A percentile compares a stretch with the other conserved stretches of the same genome.
Conservation (phyloP, 352 stramenopile species). For the Globisporangium acanthophoron region DNA sequence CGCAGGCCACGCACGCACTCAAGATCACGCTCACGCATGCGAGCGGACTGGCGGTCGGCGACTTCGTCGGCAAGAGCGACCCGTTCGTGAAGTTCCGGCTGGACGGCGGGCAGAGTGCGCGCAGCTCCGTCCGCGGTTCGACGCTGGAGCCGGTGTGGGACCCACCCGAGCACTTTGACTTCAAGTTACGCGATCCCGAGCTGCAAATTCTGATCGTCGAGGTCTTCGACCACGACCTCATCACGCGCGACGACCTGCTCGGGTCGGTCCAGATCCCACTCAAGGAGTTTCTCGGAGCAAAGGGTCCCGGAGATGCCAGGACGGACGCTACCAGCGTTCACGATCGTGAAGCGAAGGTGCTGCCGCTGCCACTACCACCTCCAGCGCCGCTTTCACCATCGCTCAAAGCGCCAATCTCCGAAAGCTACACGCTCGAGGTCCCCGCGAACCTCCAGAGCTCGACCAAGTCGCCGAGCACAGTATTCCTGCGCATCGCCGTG, state of each 20-base stretch:
- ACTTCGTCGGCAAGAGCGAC: constrained; percentile 28
- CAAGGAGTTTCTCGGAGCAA: constrained; percentile 6
- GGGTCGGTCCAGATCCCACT: constrained; percentile 20
- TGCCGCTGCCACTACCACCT: neutral
- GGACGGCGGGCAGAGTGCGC: constrained; percentile 12
- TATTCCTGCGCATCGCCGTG: constrained; percentile 22
- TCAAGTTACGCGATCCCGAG: constrained; percentile 20
- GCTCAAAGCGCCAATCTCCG: neutral
- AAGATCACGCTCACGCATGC: constrained; percentile 26
- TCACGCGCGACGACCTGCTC: constrained; percentile 22
- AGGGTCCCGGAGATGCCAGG: constrained; percentile 1
- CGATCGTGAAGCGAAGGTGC: neutral
- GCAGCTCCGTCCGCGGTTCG: constrained; percentile 17
- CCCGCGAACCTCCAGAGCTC: constrained; percentile 8
- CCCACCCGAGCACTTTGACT: constrained; percentile 28
- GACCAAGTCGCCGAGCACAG: constrained; percentile 4
- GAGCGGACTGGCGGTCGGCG: constrained; percentile 19
- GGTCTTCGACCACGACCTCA: constrained; percentile 26
- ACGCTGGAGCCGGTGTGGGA: constrained; percentile 27
- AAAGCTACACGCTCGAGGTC: constrained; percentile 17
- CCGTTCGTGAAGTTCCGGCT: constrained; percentile 28
- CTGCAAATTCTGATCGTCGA: constrained; percentile 13
- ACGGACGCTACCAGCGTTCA: neutral
- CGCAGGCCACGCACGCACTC: constrained; percentile 9
- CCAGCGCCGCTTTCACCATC: neutral